Evolutionary conservation across 2,329 filamentous ascomycete species (phyloP), one percentile per base, ranked within the genome.

Genomic region (Monilinia fructicola): DNA sequence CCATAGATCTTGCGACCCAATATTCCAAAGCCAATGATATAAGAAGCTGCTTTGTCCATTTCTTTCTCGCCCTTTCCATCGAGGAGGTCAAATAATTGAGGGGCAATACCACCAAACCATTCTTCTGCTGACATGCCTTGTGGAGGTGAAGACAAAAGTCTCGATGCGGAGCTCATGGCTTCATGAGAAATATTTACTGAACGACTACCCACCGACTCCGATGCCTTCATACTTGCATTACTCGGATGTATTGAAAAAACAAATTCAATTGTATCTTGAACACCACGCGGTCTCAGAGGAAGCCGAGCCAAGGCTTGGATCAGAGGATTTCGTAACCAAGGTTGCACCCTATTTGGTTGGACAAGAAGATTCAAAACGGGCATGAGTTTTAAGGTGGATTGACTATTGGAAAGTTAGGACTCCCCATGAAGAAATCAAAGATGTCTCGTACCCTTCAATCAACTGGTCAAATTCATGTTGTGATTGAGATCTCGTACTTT

Each of bases 181-280:
- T 92, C 88, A 42, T 89, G 83, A 0, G 89, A 89, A 65, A 92
- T 88, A 53, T 83, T 84, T 5, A 87, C 84, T 1, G 87, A 86
- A 74, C 82, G 79, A 64, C 77, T 76, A 54, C 77, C 74, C 7
- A 74, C 74, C 2, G 65, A 38, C 14, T 67, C 65, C 4, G 70
- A 64, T 62, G 65, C 65, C 50, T 71, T 69, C 28, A 62, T 66
- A 55, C 67, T 68, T 12, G 69, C 64, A 55, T 68, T 74, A 44
- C 73, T 76, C 0, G 88, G 85, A 68, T 90, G 88, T 9, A 90
- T 86, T 1, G 88, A 83, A 67, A 90, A 89, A 46, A 92, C 81
- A 73, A 91, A 91, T 73, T 91, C 89, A 68, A 91, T 80, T 0
- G 87, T 89, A 35, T 85, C 83, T 44, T 89, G 83, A 18, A 92